Percentiles rank a stretch among this genome's conserved stretches.
These are phyloP conservation scores for Tulasnella sp. DNA, from an alignment of 768 basidiomycete genomes.

Conservation along the genomic window DNA sequence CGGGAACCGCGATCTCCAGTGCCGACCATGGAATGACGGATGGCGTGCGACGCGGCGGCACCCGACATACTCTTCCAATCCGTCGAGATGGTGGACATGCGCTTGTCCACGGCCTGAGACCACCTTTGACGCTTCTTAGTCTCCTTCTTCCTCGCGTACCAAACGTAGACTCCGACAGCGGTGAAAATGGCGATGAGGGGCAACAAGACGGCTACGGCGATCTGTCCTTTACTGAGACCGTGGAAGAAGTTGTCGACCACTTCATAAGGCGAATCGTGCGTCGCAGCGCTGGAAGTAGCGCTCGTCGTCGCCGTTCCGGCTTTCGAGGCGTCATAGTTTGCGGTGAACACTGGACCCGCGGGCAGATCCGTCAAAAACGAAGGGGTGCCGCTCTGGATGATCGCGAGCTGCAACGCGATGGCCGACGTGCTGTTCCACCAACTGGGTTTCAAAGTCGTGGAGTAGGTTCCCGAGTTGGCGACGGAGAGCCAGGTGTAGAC, in stretches of 20 bases:
- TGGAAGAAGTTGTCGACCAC: constrained; percentile 7
- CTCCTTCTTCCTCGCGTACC: constrained; percentile 14
- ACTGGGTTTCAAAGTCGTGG: constrained; percentile 24
- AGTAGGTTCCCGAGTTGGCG: constrained; percentile 22
- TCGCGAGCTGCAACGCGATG: constrained; percentile 26
- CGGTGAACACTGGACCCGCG: constrained; percentile 27
- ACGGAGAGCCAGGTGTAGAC: constrained; percentile 27
- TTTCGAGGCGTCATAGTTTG: constrained; percentile 21
- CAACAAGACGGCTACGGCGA: constrained; percentile 18
- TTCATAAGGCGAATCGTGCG: constrained; percentile 4
- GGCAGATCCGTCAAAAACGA: constrained; percentile 23
- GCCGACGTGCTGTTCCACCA: constrained; percentile 30
- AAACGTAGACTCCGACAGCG: constrained; percentile 15
- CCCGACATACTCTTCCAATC: constrained; percentile 18
- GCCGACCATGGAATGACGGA: constrained; percentile 18
- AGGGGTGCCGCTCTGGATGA: constrained; percentile 24
- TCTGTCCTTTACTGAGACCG: constrained; percentile 12
- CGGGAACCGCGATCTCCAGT: constrained; percentile 9
- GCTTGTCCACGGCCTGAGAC: constrained; percentile 17
- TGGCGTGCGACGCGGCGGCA: constrained; percentile 13
- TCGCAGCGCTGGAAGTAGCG: constrained; percentile 10
- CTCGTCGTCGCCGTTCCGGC: background rate
- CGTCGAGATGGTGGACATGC: constrained; percentile 20
- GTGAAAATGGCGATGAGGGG: constrained; percentile 14
- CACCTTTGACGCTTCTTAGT: constrained; percentile 18